Evolutionary conservation across 805 yeast genomes (phyloP), one percentile per base, ranked within the genome.

Genomic region (Ogataea ganodermae): DNA sequence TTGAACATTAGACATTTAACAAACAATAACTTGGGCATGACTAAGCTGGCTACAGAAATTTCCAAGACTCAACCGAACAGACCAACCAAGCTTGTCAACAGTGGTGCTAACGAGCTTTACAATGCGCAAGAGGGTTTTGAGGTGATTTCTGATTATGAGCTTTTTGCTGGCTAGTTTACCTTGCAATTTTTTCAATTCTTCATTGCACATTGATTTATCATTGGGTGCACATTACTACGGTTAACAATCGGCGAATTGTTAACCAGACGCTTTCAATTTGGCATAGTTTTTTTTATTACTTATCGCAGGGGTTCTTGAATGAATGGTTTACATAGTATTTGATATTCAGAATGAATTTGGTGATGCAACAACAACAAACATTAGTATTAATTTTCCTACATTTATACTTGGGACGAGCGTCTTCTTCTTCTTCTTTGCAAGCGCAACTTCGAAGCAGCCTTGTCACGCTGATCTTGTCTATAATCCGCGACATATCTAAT

Each of bases 401-500:
- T n/a, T 14, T 30, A 30, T 8, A 30, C 33, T 14, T 30, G 33
- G 7, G 33, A 30, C 5, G 33, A n/a, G 5, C 33, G 17, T 30
- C 17, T 8, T 4, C 33, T 17, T 12, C 12, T 17, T 12, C 23
- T 33, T 18, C 36, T 17, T n/a, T 33, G 13, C 23, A 33, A 9
- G 5, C 23, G 20, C n/a, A 18, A 10, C 23, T 20, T 33, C 12
- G 6, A 17, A 1, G 24, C 17, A 13, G 38, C 37, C 18, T 22
- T 40, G 10, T 49, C 43, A n/a, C 24, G 21, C 6, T 41, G 35
- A 8, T 48, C 46, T n/a, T 8, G 12, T 17, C 38, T 35, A 39
- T 42, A 42, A 23, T 48, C 52, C 13, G 41, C 44, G 30, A 50
- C 35, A 14, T 14, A 33, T 18, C 56, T 36, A n/a, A 28, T 17